Evolutionary conservation across 345 rosid species (phyloP).

Genomic region (Pugionium cornutum): DNA sequence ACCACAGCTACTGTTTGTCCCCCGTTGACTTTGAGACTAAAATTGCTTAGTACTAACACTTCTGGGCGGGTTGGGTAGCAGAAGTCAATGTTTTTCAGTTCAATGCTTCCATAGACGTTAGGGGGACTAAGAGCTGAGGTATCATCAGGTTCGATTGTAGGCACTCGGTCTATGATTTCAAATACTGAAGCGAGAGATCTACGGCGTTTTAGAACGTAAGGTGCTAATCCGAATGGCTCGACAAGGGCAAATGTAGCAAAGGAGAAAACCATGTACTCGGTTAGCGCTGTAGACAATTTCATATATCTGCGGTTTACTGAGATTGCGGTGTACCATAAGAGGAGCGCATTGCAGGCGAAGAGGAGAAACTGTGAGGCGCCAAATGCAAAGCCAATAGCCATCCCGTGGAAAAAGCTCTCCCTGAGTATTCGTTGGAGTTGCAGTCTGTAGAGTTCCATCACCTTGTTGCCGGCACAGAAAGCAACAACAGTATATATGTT

Average conservation of each 20-base stretch:
- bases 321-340: constrained; percentile 89
- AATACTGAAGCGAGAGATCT: constrained; percentile 89
- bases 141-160: constrained; percentile 96
- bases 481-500: constrained; percentile 99
- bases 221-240: constrained; percentile 99
- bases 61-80: constrained; percentile 93
- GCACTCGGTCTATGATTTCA: constrained; percentile 94
- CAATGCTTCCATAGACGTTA: constrained; percentile 95
- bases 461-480: constrained; percentile 98
- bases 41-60: constrained; percentile 90
- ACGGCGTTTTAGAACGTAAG: constrained; percentile 92
- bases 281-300: constrained; percentile 74
- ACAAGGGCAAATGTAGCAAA: constrained; percentile 98
- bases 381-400: constrained; percentile 95
- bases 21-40: constrained; percentile 89
- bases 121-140: constrained; percentile 85
- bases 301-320: constrained; percentile 51
- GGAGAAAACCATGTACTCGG: constrained; percentile 96
- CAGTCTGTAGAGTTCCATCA: constrained; percentile 93
- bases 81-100: constrained; percentile 92
- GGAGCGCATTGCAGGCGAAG: constrained; percentile 97
- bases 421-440: constrained; percentile 79
- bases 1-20: constrained; percentile 99
- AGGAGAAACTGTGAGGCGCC: constrained; percentile 99
- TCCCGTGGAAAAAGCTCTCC: constrained; percentile 89